phyloP scores from a whole-genome alignment of 2,329 filamentous ascomycete genomes.

The Fusarium sp. region DNA sequence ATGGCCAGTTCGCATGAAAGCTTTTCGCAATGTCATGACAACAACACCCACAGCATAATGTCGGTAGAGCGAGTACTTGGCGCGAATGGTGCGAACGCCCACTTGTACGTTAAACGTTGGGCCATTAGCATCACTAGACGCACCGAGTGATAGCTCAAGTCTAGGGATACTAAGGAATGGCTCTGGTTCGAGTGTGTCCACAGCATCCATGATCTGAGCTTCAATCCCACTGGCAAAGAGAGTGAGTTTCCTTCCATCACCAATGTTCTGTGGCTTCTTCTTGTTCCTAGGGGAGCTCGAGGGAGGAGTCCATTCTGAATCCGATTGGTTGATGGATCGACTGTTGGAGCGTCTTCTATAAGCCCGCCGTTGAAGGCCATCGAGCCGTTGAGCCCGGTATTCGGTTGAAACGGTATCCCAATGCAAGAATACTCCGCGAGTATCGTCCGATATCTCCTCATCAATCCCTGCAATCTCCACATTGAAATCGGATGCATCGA shows the following conservation, averaged over 20 bases:
- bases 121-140: slow-evolving; percentile 85
- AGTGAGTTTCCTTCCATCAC: slow-evolving; percentile 84
- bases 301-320: slow-evolving; percentile 67
- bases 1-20: slow-evolving; percentile 67
- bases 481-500: slow-evolving; percentile 90
- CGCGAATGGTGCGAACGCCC: slow-evolving; percentile 78
- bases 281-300: slow-evolving; percentile 54
- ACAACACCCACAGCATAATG: slow-evolving; percentile 92
- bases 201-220: slow-evolving; percentile 88
- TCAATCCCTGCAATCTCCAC: slow-evolving; percentile 92
- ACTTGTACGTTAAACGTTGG: slow-evolving; percentile 89
- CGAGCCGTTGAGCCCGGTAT: slow-evolving; percentile 84
- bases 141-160: slow-evolving; percentile 87
- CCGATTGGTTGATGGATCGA: slow-evolving; percentile 73
- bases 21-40: slow-evolving; percentile 76
- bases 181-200: slow-evolving; percentile 84
- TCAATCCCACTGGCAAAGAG: slow-evolving; percentile 87
- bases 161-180: slow-evolving; percentile 87
- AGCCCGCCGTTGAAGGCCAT: slow-evolving; percentile 68
- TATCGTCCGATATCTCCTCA: slow-evolving; percentile 81
- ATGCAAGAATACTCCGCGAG: slow-evolving; percentile 85
- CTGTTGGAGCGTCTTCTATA: slow-evolving; percentile 79
- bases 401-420: slow-evolving; percentile 89
- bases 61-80: slow-evolving; percentile 93
- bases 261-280: slow-evolving; percentile 66